Percentiles rank a stretch among this genome's conserved stretches.
Evolutionary conservation across 176 grass and related monocot species (phyloP).

Genomic region (Musa itinerans): DNA sequence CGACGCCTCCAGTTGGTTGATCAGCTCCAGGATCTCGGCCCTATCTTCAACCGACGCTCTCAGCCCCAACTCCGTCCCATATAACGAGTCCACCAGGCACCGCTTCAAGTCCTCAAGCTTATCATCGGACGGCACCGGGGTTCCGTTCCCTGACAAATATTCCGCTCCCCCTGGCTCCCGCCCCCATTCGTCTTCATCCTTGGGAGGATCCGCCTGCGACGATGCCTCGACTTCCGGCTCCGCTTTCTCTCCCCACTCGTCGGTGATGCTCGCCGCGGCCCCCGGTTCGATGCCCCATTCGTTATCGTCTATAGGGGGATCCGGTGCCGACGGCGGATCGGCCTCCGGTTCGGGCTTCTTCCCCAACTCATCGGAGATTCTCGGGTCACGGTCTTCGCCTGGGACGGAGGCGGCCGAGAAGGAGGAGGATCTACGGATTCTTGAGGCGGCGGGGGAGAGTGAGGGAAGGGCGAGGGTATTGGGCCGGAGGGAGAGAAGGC

Average conservation of each 20-base stretch:
- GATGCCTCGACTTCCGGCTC: conserved; percentile 6
- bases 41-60: conserved; percentile 60
- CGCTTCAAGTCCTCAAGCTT: conserved; percentile 56
- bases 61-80: conserved; percentile 68
- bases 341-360: conserved; percentile 38
- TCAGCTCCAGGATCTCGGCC: conserved; percentile 79
- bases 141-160: conserved; percentile 13
- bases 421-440: conserved; percentile 14
- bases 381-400: neutral
- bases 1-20: conserved; percentile 65
- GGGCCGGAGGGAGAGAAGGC: neutral
- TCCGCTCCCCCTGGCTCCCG: conserved; percentile 4
- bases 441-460: neutral
- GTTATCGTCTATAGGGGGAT: conserved; percentile 54
- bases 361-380: conserved; percentile 63
- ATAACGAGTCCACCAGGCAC: conserved; percentile 71
- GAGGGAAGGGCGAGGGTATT: neutral
- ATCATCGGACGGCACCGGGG: conserved; percentile 15
- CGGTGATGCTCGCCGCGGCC: neutral
- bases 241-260: conserved; percentile 25
- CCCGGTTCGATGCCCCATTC: conserved; percentile 27
- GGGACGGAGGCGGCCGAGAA: neutral
- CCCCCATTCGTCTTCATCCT: conserved; percentile 40
- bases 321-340: conserved; percentile 37
- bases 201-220: conserved; percentile 7